Evolutionary conservation across 2,329 filamentous ascomycete genomes (phyloP).

Genomic region (Beauveria sp.): DNA sequence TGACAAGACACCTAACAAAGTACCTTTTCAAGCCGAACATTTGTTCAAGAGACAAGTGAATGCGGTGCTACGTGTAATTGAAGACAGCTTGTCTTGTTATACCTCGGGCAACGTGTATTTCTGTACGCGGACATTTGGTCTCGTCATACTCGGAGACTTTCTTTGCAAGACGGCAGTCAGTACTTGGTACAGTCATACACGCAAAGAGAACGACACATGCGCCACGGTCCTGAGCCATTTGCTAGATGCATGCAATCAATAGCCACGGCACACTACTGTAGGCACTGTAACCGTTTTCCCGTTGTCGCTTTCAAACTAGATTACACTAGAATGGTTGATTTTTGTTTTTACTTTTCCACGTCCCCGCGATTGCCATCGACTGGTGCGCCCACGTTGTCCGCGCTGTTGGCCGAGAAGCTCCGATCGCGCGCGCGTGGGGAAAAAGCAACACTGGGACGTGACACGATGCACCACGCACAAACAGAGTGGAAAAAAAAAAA

Average conservation of each 20-base stretch:
- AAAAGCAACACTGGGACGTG: neutral
- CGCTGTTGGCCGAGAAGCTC: constrained; percentile 19
- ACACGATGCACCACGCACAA: neutral
- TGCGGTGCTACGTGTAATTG: neutral
- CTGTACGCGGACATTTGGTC: too few relatives aligned
- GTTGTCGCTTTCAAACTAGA: neutral
- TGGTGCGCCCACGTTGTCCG: constrained; percentile 17
- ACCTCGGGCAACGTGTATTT: neutral
- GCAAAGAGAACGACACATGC: too few relatives aligned
- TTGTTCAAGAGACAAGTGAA: too few relatives aligned
- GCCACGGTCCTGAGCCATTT: neutral
- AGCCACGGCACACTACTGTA: neutral
- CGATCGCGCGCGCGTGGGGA: constrained; percentile 10
- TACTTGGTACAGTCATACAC: too few relatives aligned
- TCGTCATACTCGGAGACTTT: neutral
- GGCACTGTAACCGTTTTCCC: constrained; percentile 11
- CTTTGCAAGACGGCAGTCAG: neutral
- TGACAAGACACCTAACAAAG: too few relatives aligned
- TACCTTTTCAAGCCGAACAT: too few relatives aligned
- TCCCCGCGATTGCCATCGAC: constrained; percentile 8
- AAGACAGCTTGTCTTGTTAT: neutral
- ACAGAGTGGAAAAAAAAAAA: neutral
- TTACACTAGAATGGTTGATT: neutral
- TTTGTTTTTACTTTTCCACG: neutral
- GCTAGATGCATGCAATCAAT: neutral